A percentile compares a stretch with the other conserved stretches of the same genome.
Conservation (phyloP, 2,329 filamentous ascomycete genomes). For the Aspergillus udagawae region DNA sequence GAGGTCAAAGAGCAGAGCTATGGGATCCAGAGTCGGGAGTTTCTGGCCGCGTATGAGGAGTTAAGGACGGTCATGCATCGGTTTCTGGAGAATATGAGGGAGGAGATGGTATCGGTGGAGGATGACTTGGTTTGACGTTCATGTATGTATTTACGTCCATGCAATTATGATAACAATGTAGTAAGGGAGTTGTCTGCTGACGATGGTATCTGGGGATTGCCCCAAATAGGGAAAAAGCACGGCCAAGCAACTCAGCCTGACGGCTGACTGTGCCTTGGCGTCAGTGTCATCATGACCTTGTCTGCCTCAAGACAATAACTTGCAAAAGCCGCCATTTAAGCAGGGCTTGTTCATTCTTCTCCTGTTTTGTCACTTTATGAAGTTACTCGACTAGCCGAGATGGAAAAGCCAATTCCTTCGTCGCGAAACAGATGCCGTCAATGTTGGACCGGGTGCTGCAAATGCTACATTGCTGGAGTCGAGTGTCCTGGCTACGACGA, state of each 20-base stretch:
- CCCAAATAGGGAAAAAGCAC: neutral
- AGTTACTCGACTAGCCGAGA: neutral
- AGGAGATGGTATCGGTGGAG: constrained; percentile 2
- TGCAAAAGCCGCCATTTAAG: neutral
- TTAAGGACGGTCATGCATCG: constrained; percentile 4
- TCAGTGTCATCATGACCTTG: neutral
- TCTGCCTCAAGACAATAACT: neutral
- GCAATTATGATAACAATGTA: neutral
- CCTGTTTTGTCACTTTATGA: neutral
- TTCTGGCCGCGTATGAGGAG: constrained; percentile 1
- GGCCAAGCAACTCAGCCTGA: neutral
- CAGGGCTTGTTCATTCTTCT: neutral
- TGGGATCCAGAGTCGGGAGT: constrained; percentile 8
- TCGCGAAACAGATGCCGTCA: neutral
- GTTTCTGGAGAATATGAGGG: constrained; percentile 7
- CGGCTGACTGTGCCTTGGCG: neutral
- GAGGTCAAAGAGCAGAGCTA: constrained; percentile 10
- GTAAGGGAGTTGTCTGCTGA: too few species aligned
- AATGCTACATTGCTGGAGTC: constrained; percentile 3
- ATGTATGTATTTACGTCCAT: neutral
- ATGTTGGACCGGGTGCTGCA: constrained; percentile 4
- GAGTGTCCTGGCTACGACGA: constrained; percentile 7
- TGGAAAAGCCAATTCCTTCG: neutral
- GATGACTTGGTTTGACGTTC: neutral
- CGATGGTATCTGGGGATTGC: neutral